These are phyloP conservation scores for Lachnellula suecica DNA, from an alignment of 2,329 filamentous ascomycete species.

Conservation along the genomic window DNA sequence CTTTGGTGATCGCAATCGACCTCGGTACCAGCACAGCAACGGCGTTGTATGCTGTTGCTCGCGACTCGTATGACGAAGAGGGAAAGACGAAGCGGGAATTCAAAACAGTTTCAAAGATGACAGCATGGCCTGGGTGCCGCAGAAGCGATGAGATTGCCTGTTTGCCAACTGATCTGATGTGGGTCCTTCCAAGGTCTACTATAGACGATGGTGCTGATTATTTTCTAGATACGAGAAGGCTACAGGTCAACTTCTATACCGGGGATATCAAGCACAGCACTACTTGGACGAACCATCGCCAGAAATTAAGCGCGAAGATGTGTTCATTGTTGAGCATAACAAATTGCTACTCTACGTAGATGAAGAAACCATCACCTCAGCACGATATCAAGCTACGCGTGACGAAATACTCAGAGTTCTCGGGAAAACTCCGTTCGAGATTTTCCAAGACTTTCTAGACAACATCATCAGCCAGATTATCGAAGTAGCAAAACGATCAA, in stretches of 20 bases:
- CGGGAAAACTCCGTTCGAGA: constrained; percentile 1
- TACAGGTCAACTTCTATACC: constrained; percentile 2
- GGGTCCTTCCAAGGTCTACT: too few relatives aligned
- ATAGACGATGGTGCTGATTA: too few relatives aligned
- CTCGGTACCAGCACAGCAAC: not conserved
- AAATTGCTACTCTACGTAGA: constrained; percentile 13
- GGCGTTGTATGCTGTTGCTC: not conserved
- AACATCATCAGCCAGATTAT: constrained; percentile 1
- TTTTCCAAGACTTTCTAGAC: constrained; percentile 12
- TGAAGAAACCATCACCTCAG: not conserved
- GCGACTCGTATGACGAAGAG: not conserved
- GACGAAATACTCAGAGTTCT: not conserved
- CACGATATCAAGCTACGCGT: constrained; percentile 5
- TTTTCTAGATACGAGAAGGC: constrained; percentile 10
- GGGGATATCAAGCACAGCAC: constrained; percentile 13
- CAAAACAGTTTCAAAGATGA: constrained; percentile 2
- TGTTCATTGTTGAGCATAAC: constrained; percentile 14
- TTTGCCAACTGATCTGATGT: constrained; percentile 12
- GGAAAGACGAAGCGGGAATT: not conserved
- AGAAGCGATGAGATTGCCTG: constrained; percentile 2
- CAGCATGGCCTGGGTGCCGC: constrained; percentile 4
- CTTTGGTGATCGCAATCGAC: not conserved
- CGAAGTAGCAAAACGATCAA: not conserved
- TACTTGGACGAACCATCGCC: constrained; percentile 11
- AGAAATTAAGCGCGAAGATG: constrained; percentile 2